Evolutionary conservation across 2,329 filamentous ascomycete genomes (phyloP), one percentile per base, ranked within the genome.

Genomic region (Fusarium circinatum): DNA sequence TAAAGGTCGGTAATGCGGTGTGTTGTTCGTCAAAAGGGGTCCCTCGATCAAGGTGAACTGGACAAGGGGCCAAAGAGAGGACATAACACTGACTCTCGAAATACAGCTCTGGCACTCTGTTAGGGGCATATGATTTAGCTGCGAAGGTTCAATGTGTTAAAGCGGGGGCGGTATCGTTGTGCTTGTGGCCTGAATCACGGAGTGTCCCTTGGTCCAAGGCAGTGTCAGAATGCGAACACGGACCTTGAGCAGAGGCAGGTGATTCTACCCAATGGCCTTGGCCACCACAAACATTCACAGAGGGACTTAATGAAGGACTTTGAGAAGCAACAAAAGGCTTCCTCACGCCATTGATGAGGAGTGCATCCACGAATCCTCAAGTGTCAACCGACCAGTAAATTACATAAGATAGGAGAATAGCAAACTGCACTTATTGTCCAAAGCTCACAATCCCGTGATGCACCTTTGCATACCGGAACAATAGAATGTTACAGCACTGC

Each of bases 401-500:
- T 5, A 14, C 18, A n/a, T 14, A 1, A 4, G 4, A 2, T 24
- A 39, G 11, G 18, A 41, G 34, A 28, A 41, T 41, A 39, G 24
- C 11, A 8, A 18, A 14, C 14, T 41, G 20, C 18, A n/a, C 15
- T 28, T n/a, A 55, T 41, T 55, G 24, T 28, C 20, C 5, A 18
- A n/a, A 28, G 8, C 15, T n/a, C 1, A 18, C 8, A 7, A 55
- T n/a, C 1, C 3, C 20, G 10, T 14, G 2, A 18, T 28, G 5
- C 20, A 41, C 4, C 28, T 17, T 6, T 3, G 5, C 1, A 3
- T 2, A 28, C 18, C 20, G 14, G 11, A 41, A 55, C 11, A 41
- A 55, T 41, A 30, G 24, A n/a, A 28, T 28, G 2, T 0, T 5
- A n/a, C 1, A 13, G 7, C 1, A 28, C 3, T 5, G 1, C 2